These are phyloP conservation scores for Marasmius sp. DNA, from an alignment of 1,284 basidiomycete genomes.

Conservation along the genomic window DNA sequence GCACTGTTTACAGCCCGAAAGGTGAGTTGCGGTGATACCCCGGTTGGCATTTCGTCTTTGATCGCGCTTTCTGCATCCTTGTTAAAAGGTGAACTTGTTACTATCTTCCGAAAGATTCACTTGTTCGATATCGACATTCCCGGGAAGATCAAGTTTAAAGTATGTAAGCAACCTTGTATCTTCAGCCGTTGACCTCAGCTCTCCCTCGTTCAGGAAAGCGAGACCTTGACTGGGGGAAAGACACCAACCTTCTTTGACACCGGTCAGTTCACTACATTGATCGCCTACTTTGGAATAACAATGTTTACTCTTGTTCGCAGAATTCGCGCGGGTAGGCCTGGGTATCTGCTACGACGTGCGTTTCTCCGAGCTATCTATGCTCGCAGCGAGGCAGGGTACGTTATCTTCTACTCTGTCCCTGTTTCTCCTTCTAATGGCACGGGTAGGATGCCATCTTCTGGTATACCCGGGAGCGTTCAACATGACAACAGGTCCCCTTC, in stretches of 20 bases:
- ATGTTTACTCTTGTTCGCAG: constrained; percentile 35
- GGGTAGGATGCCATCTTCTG: constrained; percentile 80
- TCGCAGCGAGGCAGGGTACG: constrained; percentile 83
- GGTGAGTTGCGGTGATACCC: constrained; percentile 44
- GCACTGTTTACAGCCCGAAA: constrained; percentile 86
- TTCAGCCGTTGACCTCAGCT: not conserved
- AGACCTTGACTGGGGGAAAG: constrained; percentile 84
- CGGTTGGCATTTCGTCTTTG: not conserved
- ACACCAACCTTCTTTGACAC: constrained; percentile 87
- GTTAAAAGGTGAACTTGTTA: constrained; percentile 74
- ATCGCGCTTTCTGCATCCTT: not conserved
- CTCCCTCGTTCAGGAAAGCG: constrained; percentile 74
- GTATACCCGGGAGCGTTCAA: constrained; percentile 94
- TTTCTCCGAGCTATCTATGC: constrained; percentile 94
- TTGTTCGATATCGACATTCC: constrained; percentile 99
- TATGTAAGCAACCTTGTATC: constrained; percentile 28
- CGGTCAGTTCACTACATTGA: constrained; percentile 40
- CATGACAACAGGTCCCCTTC: constrained; percentile 90
- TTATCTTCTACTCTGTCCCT: not conserved
- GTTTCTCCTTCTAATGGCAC: not conserved
- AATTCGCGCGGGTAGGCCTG: constrained; percentile 86
- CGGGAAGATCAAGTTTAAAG: constrained; percentile 96
- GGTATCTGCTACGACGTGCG: constrained; percentile 93
- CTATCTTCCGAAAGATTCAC: constrained; percentile 92
- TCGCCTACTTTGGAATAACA: not conserved